Evolutionary conservation across 805 yeast genomes (phyloP).

Genomic region (Candida odintsovae): DNA sequence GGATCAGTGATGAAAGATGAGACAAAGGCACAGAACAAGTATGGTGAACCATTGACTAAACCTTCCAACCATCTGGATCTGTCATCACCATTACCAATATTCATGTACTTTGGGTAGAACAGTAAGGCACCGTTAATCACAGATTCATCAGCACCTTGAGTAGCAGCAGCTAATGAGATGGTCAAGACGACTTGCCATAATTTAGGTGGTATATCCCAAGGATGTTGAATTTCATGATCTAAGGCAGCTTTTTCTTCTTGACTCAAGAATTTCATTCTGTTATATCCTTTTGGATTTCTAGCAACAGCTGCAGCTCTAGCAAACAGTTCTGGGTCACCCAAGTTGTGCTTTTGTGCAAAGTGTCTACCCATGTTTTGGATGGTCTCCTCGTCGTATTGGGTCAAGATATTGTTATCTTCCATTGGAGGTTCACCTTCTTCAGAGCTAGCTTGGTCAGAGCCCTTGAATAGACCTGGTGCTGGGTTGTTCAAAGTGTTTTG

Average conservation of each 20-base stretch:
- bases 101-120: conserved; percentile 52
- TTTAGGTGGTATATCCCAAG: conserved; percentile 38
- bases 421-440: background rate
- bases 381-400: conserved; percentile 55
- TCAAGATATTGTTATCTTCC: conserved; percentile 35
- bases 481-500: background rate
- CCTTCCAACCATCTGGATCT: conserved; percentile 56
- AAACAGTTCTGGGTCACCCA: conserved; percentile 46
- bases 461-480: background rate
- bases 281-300: conserved; percentile 50
- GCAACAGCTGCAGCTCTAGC: conserved; percentile 66
- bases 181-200: conserved; percentile 52
- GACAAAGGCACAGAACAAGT: conserved; percentile 53
- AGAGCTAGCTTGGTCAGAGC: background rate
- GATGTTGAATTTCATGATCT: conserved; percentile 39
- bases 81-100: conserved; percentile 39
- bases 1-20: conserved; percentile 63
- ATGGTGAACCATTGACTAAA: conserved; percentile 65
- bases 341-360: conserved; percentile 49
- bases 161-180: conserved; percentile 75
- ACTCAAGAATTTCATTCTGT: conserved; percentile 47
- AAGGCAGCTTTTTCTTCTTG: conserved; percentile 52
- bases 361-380: conserved; percentile 66
- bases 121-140: conserved; percentile 70
- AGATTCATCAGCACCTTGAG: conserved; percentile 77